Conservation (phyloP, 345 rosid species). For the Eucalyptus virginea region DNA sequence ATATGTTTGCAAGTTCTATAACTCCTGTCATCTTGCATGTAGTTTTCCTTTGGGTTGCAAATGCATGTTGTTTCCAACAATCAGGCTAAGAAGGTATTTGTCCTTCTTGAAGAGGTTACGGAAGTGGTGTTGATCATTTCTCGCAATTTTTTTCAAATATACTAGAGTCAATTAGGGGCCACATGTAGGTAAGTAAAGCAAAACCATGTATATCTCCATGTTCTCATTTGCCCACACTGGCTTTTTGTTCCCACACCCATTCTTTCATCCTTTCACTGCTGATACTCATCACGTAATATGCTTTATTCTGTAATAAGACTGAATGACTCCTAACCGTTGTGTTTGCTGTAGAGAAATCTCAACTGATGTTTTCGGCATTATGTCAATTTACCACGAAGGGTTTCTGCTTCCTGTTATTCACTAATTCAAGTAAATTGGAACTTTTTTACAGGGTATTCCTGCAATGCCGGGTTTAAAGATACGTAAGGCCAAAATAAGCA, state of each 20-base stretch:
- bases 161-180: not conserved
- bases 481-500: conserved; percentile 32
- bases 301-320: not conserved
- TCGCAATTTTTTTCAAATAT: not conserved
- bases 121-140: not conserved
- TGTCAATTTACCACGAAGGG: not conserved
- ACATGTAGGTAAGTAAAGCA: not conserved
- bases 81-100: not conserved
- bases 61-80: not conserved
- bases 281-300: not conserved
- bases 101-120: not conserved
- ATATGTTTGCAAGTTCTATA: not conserved
- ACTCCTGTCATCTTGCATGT: not conserved
- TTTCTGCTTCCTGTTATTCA: not conserved
- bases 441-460: conserved; percentile 18
- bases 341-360: not conserved
- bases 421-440: not conserved
- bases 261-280: not conserved
- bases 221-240: not conserved
- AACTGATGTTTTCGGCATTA: not conserved
- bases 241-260: not conserved
- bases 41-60: not conserved
- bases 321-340: not conserved
- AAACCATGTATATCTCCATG: not conserved
- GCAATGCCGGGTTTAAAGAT: conserved; percentile 21